Percentiles rank a stretch among this genome's conserved stretches.
phyloP scores from a whole-genome alignment of 768 basidiomycete genomes.

The Gloeopeniophorella convolvens region DNA sequence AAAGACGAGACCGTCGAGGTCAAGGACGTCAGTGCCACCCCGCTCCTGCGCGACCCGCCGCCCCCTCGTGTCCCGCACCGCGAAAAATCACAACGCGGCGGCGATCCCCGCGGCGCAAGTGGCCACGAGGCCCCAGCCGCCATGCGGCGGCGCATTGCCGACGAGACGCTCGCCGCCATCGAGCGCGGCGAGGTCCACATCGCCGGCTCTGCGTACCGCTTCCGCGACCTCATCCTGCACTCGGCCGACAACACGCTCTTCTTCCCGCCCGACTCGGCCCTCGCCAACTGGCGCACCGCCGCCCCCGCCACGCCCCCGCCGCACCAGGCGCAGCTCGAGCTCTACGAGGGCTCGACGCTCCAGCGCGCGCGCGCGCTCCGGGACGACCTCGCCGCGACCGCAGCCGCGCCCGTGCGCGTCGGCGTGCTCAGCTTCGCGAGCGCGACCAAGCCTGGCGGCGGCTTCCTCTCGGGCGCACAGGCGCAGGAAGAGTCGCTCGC shows the following conservation, averaged over 20 bases:
- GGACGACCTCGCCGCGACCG: constrained; percentile 18
- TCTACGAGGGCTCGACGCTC: constrained; percentile 59
- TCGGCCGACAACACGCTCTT: constrained; percentile 42
- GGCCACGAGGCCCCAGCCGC: not conserved
- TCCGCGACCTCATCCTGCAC: constrained; percentile 30
- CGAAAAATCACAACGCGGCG: not conserved
- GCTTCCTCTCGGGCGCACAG: constrained; percentile 61
- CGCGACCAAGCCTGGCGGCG: constrained; percentile 66
- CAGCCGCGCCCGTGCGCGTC: constrained; percentile 30
- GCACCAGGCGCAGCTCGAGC: constrained; percentile 31
- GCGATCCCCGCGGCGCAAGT: not conserved
- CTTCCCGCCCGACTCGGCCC: constrained; percentile 42
- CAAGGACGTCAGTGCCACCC: constrained; percentile 1
- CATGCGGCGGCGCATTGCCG: constrained; percentile 34
- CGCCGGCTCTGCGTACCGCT: constrained; percentile 27
- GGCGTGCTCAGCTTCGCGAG: constrained; percentile 71
- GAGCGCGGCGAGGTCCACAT: constrained; percentile 37
- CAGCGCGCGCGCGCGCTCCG: constrained; percentile 44
- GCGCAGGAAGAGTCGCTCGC: constrained; percentile 79
- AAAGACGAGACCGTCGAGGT: not conserved
- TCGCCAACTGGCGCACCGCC: constrained; percentile 40
- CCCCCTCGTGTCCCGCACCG: constrained; percentile 5
- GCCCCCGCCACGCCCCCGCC: constrained; percentile 1
- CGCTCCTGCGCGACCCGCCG: not conserved
- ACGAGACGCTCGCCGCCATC: constrained; percentile 44